phyloP scores from a whole-genome alignment of 2,329 filamentous ascomycete species.

The Aurifilum marmelostoma region DNA sequence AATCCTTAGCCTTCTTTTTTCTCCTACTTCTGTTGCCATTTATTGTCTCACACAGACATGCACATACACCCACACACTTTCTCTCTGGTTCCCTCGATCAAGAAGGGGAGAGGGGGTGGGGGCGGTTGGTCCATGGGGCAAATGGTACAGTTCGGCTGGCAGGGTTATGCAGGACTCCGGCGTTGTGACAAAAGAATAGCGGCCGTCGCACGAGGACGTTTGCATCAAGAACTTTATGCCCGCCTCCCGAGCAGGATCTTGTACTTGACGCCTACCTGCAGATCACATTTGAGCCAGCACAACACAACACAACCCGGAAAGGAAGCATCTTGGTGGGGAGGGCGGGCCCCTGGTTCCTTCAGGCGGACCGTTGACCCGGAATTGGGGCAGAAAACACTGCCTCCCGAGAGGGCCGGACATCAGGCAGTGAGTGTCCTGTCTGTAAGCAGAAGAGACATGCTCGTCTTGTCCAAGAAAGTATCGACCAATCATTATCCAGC shows the following conservation, averaged over 20 bases:
- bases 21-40: not conserved
- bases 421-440: not conserved
- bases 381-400: not conserved
- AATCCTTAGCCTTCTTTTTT: not conserved
- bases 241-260: constrained; percentile 2
- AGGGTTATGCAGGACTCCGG: not conserved
- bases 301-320: not conserved
- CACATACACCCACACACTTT: not conserved
- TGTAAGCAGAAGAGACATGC: not conserved
- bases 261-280: not conserved
- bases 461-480: not conserved
- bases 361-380: constrained; percentile 1
- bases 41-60: not conserved
- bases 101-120: too few relatives aligned
- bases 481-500: not conserved
- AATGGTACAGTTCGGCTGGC: not conserved
- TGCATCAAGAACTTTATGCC: not conserved
- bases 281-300: not conserved
- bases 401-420: not conserved
- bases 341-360: not conserved
- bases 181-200: not conserved
- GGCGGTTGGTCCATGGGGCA: not conserved
- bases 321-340: not conserved
- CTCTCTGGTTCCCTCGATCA: not conserved
- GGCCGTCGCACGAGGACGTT: not conserved